phyloP scores from a whole-genome alignment of 306 rosid genomes.

The Quercus berberidifolia region DNA sequence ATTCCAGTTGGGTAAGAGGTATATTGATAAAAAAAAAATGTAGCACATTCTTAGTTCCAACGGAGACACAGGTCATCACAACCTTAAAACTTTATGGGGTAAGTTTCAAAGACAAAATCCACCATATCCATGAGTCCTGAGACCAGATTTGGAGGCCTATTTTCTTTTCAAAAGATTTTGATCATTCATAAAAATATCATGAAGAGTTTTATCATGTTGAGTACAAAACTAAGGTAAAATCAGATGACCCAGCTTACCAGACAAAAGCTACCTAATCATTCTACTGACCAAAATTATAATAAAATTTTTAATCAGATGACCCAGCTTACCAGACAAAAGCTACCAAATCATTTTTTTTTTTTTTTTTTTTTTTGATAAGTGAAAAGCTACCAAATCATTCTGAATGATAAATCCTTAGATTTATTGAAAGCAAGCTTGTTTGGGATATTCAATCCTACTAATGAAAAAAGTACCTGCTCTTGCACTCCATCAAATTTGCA shows the following conservation, averaged over 20 bases:
- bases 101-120: conserved; percentile 2
- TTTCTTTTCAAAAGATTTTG: neutral
- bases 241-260: neutral
- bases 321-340: no score
- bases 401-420: neutral
- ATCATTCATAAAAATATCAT: neutral
- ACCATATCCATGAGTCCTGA: neutral
- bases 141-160: neutral
- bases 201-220: neutral
- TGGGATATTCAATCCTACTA: neutral
- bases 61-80: neutral
- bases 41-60: neutral
- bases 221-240: neutral
- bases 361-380: no score
- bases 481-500: conserved; percentile 99
- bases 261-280: neutral
- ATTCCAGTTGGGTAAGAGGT: no score
- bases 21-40: no score
- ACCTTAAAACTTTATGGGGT: neutral
- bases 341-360: no score
- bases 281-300: neutral
- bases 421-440: neutral
- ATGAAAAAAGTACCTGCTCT: conserved; percentile 74
- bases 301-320: neutral
- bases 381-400: neutral